Base-by-base conservation (phyloP, 257 asterid species). In the Lycium barbarum region DNA sequence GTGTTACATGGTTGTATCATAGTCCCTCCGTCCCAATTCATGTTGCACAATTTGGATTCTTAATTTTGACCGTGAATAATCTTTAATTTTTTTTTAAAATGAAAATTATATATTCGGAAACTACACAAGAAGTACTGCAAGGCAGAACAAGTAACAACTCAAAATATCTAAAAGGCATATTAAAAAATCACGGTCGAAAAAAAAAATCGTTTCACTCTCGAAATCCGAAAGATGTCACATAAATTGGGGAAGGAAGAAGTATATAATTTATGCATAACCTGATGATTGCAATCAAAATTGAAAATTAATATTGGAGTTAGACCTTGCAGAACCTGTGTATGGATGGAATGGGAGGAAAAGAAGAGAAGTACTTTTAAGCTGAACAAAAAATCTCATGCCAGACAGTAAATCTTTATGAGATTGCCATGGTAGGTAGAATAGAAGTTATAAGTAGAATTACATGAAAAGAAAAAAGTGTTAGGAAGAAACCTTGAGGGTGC, bases 401-500 rank as follows among this genome's bases (percentile, higher is more conserved):
- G 47, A 3, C 43, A 76, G 63, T 13, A 51, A 4, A 51, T 76
- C 63, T 74, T 47, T 76, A 11, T 49, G 63, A 13, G 43, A 76
- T 76, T 76, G 10, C 14, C 63, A 76, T 51, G 63, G 26, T 22
- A 13, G 47, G 12, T 47, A 76, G 49, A 20, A 26, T 78, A 78
- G 15, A 53, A 53, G 7, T 33, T 14, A 15, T 0, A 22, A 49
- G 62, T 12, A 49, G 45, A 49, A 13, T 36, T 26, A 53, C 66
- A 33, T 78, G 49, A 53, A 14, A 53, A 78, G 33, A 0, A 11
- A 74, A 47, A 51, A 71, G 6, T 18, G 35, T 71, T 26, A 10
- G 40, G 43, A 2, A 68, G 5, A 59, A 61, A 93, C 98, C 98
- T 95, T 95, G 88, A 96, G 99, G 80, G 99, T 96, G 59, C 98